Evolutionary conservation across 345 rosid genomes (phyloP).

Genomic region (Microcos paniculata): DNA sequence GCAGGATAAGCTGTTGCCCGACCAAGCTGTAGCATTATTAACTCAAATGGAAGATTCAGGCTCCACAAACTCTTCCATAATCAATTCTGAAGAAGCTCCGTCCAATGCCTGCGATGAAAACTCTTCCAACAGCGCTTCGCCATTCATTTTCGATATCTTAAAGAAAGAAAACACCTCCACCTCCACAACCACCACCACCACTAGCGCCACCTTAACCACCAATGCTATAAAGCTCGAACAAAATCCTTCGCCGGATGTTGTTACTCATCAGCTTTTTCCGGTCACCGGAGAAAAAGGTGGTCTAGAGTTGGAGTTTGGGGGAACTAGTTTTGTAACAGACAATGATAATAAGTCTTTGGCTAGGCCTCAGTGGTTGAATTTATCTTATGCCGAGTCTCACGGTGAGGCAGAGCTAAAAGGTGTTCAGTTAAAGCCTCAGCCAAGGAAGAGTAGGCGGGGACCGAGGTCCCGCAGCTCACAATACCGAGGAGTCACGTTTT

Average conservation of each 20-base stretch:
- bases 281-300: conserved; percentile 31
- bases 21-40: background rate
- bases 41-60: conserved; percentile 42
- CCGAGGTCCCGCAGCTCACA: conserved; percentile 97
- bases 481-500: conserved; percentile 95
- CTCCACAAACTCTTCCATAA: conserved; percentile 50
- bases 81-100: conserved; percentile 35
- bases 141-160: conserved; percentile 44
- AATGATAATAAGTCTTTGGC: background rate
- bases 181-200: background rate
- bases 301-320: conserved; percentile 14
- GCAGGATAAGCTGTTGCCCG: background rate
- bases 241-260: conserved; percentile 25
- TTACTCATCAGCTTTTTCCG: conserved; percentile 48
- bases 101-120: conserved; percentile 35
- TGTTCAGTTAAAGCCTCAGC: conserved; percentile 41
- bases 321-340: conserved; percentile 10
- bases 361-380: conserved; percentile 47
- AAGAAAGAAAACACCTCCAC: conserved; percentile 30
- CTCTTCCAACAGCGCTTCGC: conserved; percentile 35
- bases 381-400: conserved; percentile 31
- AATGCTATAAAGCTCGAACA: background rate
- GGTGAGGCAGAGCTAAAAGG: conserved; percentile 31
- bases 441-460: conserved; percentile 77
- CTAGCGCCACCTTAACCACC: no score